Base-by-base conservation (phyloP, 345 rosid genomes). In the Clausena lansium region DNA sequence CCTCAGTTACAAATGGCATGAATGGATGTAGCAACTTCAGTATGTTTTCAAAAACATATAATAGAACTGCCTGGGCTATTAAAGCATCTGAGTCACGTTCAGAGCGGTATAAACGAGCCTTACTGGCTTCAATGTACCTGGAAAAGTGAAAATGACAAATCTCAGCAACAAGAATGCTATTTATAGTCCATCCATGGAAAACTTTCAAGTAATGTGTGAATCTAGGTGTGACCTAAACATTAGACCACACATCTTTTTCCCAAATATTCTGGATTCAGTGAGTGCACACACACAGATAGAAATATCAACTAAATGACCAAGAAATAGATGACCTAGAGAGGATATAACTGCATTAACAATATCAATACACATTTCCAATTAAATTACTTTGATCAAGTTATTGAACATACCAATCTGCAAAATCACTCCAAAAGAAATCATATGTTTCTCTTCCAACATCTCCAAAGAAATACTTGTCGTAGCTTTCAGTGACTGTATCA, bases 341-440 rank as follows among this genome's bases (percentile, higher is more conserved):
- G 58, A 30, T 22, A 24, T 58, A 63, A 50, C 69, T 71, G 67
- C 55, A 74, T 45, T 52, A 55, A 30, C 61, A 15, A 66, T 20
- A 38, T 28, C 47, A 57, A 4, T 22, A 9, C 35, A 2, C 27
- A 52, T 52, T 20, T 65, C n/a, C 28, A 11, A n/a, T 2, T 30
- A 64, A 52, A 67, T 9, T 55, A 20, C 50, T 63, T 9, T 66
- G 10, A 63, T 30, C 50, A 50, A 72, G 36, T 68, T 72, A 57
- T 82, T 76, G 22, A 38, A 75, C 79, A 69, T 89, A 95, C 99
- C 99, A 93, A 84, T 95, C 97, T 32, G 99, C 99, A 76, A 91
- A 95, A 81, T 95, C 99, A 39, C 98, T 89, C 99, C 99, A 93
- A 81, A 93, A 92, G 87, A 95, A 95, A 75, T 95, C 97, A 84